phyloP scores from a whole-genome alignment of 441 rosid species.

The Rhodomyrtus psidioides region DNA sequence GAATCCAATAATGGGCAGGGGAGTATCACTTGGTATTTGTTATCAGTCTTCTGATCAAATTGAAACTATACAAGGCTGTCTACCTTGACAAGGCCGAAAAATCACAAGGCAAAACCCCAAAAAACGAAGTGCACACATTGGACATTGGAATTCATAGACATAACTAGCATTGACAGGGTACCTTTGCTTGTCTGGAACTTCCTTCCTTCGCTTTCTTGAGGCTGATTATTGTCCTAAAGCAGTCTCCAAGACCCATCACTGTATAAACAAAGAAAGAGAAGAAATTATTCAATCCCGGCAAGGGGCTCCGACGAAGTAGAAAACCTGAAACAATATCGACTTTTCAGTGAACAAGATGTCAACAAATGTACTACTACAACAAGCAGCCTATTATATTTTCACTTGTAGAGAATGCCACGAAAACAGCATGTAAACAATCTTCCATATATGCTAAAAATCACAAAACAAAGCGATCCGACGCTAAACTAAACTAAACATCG shows the following conservation, averaged over 20 bases:
- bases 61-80: neutral
- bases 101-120: neutral
- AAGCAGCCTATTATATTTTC: neutral
- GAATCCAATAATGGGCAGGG: neutral
- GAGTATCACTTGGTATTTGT: neutral
- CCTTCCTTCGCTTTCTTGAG: constrained; percentile 21
- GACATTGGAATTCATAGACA: neutral
- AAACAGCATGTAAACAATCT: neutral
- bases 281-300: neutral
- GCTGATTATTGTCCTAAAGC: constrained; percentile 30
- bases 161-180: neutral
- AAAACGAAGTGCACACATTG: neutral
- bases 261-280: constrained; percentile 5
- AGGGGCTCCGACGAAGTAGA: neutral
- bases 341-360: neutral
- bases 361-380: neutral
- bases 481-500: neutral
- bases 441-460: neutral
- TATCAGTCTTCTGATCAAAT: neutral
- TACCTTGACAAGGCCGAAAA: neutral
- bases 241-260: constrained; percentile 36
- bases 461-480: neutral
- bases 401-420: neutral
- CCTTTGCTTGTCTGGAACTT: constrained; percentile 30
- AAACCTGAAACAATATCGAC: neutral